Evolutionary conservation across 805 yeast species (phyloP), one percentile per base, ranked within the genome.

Genomic region (Saccharomycopsis sp.): DNA sequence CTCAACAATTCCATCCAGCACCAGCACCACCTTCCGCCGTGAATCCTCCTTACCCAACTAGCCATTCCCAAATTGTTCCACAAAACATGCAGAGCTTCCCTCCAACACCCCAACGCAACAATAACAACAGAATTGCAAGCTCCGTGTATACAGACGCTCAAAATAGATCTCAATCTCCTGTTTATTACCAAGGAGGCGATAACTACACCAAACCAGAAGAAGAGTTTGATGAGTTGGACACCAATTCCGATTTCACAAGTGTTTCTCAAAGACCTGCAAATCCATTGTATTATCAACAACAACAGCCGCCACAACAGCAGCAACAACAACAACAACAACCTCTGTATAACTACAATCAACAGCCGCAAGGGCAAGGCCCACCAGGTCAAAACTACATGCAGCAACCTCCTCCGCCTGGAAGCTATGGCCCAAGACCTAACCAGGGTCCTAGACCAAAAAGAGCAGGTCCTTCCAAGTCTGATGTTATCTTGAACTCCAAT

Each of bases 261-360:
- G 83, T 82, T 2, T 79, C 88, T 5, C 89, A 81, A 58, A 65
- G 89, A 55, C 87, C 78, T 20, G 68, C 75, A 12, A 81, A 81
- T 52, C 83, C 81, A 13, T 59, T 63, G 20, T 76, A 73, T 50
- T 66, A 53, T 31, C 49, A 45, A 30, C 50, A 42, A 10, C 48
- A 34, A n/a, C 53, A 36, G 34, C 45, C 36, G 23, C 52, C 45
- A 12, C 40, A 39, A 6, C 46, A 43, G 26, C 36, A 27, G n/a
- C 17, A 29, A 15, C 41, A 31, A 18, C 40, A 38, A 19, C 23
- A 23, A 26, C 34, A 16, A 12, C 27, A 34, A 38, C 39, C 38
- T 32, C 45, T 39, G 18, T 42, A 30, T 32, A 25, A 18, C 3
- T 10, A 18, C 19, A 17, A 40, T 12, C 48, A 39, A 34, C 48